Evolutionary conservation across 495 filamentous ascomycete species (phyloP).

Genomic region (Aspergillus kassunensis): DNA sequence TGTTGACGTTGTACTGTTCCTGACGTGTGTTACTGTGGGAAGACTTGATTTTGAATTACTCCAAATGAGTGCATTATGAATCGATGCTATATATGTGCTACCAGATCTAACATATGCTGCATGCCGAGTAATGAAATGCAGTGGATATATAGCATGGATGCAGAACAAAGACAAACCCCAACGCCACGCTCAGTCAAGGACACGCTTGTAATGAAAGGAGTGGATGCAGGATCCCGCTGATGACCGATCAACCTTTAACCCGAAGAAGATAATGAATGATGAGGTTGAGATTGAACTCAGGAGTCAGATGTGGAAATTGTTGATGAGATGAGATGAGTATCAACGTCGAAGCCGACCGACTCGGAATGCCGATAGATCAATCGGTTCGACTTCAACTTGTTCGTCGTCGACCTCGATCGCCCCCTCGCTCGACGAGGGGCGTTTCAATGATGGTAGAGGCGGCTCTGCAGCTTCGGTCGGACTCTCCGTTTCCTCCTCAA

Average conservation of each 20-base stretch:
- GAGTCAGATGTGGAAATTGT: neutral
- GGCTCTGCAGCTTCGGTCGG: conserved; percentile 8
- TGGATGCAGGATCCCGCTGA: conserved; percentile 2
- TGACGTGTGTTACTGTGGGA: too few species aligned
- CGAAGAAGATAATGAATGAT: neutral
- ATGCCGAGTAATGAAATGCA: neutral
- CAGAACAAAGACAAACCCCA: conserved; percentile 1
- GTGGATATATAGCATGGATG: neutral
- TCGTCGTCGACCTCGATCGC: conserved; percentile 45
- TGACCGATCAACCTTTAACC: neutral
- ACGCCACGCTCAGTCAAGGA: conserved; percentile 18
- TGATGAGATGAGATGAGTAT: neutral
- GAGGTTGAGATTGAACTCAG: neutral
- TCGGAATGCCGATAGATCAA: conserved; percentile 43
- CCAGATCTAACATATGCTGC: too few species aligned
- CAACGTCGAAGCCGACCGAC: conserved; percentile 22
- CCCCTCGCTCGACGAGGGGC: conserved; percentile 14
- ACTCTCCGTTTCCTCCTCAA: conserved; percentile 15
- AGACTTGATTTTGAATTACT: too few species aligned
- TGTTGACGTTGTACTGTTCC: too few species aligned
- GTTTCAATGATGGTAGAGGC: conserved; percentile 4
- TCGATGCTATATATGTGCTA: too few species aligned
- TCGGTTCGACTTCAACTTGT: conserved; percentile 33
- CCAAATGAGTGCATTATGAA: too few species aligned
- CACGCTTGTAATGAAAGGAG: conserved; percentile 3